These are phyloP conservation scores for Protostelium mycophagum DNA, from an alignment of 78 protist genomes.

Conservation along the genomic window DNA sequence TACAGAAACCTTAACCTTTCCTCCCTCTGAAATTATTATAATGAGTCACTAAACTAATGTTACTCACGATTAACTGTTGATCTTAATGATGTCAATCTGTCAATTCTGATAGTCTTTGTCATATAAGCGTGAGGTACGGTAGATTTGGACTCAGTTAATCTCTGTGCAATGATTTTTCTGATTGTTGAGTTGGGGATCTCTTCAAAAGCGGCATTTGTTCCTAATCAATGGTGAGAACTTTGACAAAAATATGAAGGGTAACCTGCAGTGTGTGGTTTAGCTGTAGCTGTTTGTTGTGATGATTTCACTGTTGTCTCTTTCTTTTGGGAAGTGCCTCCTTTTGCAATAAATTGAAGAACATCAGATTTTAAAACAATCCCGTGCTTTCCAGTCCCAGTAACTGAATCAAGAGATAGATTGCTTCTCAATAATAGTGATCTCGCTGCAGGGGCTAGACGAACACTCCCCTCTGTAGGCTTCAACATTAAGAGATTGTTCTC, in stretches of 20 bases:
- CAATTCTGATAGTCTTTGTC: slow-evolving; percentile 45
- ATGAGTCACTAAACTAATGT: background rate
- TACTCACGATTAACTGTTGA: slow-evolving; percentile 14
- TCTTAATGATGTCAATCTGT: slow-evolving; percentile 21
- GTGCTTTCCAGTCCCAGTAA: slow-evolving; percentile 28
- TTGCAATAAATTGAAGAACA: slow-evolving; percentile 12
- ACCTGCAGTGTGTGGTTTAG: slow-evolving; percentile 6
- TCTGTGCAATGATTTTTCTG: slow-evolving; percentile 50
- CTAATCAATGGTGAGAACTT: background rate
- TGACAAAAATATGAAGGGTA: background rate
- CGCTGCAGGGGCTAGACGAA: background rate
- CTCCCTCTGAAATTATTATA: background rate
- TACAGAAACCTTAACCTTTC: slow-evolving; percentile 37
- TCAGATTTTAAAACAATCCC: slow-evolving; percentile 35
- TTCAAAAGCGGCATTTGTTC: slow-evolving; percentile 7
- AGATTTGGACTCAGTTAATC: slow-evolving; percentile 38
- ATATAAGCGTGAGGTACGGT: slow-evolving; percentile 57
- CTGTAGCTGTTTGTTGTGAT: slow-evolving; percentile 1
- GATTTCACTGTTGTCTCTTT: slow-evolving; percentile 3
- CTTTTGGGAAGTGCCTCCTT: background rate
- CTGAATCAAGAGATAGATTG: background rate
- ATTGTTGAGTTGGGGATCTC: slow-evolving; percentile 47
- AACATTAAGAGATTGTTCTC: too few species aligned
- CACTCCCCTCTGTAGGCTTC: background rate
- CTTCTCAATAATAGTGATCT: background rate